Percentiles rank a stretch among this genome's conserved stretches.
phyloP scores from a whole-genome alignment of 306 rosid genomes.

The Elaeagnus macrophylla region DNA sequence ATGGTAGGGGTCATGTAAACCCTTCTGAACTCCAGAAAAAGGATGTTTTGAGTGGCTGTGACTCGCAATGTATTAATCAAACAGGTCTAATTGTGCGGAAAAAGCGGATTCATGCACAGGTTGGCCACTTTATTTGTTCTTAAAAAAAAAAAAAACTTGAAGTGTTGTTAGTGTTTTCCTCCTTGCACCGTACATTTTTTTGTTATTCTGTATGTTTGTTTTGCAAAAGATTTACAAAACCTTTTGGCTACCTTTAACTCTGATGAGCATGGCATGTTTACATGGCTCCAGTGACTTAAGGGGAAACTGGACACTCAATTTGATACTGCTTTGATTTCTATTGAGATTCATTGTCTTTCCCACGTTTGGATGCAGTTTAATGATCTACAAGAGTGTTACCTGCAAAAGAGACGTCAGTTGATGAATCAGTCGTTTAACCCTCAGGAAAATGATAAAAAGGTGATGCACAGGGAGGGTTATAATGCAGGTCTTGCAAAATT shows the following conservation, averaged over 20 bases:
- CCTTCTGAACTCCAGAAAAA: conserved; percentile 50
- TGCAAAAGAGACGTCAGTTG: conserved; percentile 71
- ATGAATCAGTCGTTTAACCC: conserved; percentile 51
- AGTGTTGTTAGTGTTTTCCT: neutral
- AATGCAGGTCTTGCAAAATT: conserved; percentile 75
- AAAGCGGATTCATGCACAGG: conserved; percentile 87
- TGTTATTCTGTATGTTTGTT: neutral
- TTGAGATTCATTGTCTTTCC: conserved; percentile 15
- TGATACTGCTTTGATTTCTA: conserved; percentile 5
- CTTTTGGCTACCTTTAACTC: too few species aligned
- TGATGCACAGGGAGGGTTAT: conserved; percentile 69
- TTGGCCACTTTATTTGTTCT: conserved; percentile 16
- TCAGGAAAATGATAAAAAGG: conserved; percentile 47
- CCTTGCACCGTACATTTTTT: neutral
- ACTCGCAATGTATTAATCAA: conserved; percentile 52
- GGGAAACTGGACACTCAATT: conserved; percentile 8
- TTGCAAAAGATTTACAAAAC: too few species aligned
- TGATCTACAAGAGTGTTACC: conserved; percentile 94
- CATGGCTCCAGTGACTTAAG: neutral
- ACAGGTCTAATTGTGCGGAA: conserved; percentile 64
- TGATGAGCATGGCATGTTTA: neutral
- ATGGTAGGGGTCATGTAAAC: conserved; percentile 47
- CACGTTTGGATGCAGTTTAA: conserved; percentile 53
- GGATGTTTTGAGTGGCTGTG: conserved; percentile 64
- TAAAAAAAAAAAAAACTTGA: neutral